Evolutionary conservation across 2,329 filamentous ascomycete species (phyloP), one percentile per base, ranked within the genome.

Genomic region (Calonectria leucothoes): DNA sequence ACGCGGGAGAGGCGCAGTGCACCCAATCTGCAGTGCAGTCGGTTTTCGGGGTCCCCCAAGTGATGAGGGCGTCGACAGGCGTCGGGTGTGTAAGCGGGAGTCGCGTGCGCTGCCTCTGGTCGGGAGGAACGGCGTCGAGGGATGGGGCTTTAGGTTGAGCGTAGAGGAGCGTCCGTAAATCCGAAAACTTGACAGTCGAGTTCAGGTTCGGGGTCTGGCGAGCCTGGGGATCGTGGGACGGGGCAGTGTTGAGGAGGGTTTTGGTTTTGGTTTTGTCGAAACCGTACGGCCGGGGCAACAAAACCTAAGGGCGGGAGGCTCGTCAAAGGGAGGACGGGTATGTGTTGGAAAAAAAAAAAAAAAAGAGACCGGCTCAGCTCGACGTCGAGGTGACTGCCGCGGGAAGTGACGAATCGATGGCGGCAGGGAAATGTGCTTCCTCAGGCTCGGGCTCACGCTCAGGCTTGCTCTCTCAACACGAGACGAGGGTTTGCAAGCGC

Each of bases 1-100:
- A 74, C 69, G 52, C 73, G 72, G 70, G 74, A 80, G 77, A 79
- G 74, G 71, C 72, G 73, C 73, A 76, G 69, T 74, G 73, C 79
- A 80, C 79, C 75, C 74, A 72, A 64, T 69, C 73, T 77, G 74
- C 77, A 76, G 71, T 68, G 71, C 65, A 77, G 71, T 73, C 66
- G 73, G 48, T 74, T 48, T 75, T 76, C 68, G 73, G 63, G 74
- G 74, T 76, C 73, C 71, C 78, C 71, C 78, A 72, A 75, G 35
- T 73, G 31, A 73, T 66, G 76, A 80, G 76, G 79, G 77, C 42
- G 68, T 74, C 71, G 74, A 71, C 59, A 37, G 67, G 52, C 33
- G 52, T 71, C 35, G 72, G 69, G 66, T 45, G 45, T 66, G 73
- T 51, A 57, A 66, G 51, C 73, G 45, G 42, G 42, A 66, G 74